phyloP scores from a whole-genome alignment of 2,329 filamentous ascomycete species.

The Monosporascus sp. region DNA sequence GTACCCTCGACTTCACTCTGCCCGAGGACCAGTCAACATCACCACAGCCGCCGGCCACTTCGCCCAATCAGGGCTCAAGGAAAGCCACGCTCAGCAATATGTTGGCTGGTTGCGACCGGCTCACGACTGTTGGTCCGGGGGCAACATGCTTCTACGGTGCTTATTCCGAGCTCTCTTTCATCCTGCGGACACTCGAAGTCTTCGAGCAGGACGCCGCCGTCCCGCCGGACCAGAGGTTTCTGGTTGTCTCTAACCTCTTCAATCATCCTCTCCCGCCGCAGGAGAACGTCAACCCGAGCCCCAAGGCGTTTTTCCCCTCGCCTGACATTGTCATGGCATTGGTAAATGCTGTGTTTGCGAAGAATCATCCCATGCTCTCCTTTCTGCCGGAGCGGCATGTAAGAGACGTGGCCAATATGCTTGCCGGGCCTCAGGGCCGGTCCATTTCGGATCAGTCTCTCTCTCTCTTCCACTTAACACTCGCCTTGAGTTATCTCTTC shows the following conservation, averaged over 20 bases:
- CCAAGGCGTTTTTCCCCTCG: not conserved
- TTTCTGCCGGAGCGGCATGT: conserved; percentile 2
- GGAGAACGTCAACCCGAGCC: not conserved
- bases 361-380: conserved; percentile 3
- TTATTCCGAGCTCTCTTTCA: conserved; percentile 3
- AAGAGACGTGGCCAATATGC: not conserved
- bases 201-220: not conserved
- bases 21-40: conserved; percentile 1
- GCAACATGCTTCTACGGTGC: conserved; percentile 3
- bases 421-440: not conserved
- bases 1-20: conserved; percentile 3
- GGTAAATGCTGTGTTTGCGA: conserved; percentile 1
- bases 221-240: not conserved
- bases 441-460: not conserved
- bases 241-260: conserved; percentile 1
- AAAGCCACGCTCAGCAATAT: conserved; percentile 1
- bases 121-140: not conserved
- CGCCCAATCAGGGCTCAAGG: not conserved
- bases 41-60: not conserved
- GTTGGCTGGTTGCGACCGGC: conserved; percentile 3
- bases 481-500: conserved; percentile 3
- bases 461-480: conserved; percentile 2
- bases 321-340: not conserved
- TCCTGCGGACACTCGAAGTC: conserved; percentile 1
- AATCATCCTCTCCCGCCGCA: not conserved